A percentile compares a stretch with the other conserved stretches of the same genome.
Evolutionary conservation across 2,329 filamentous ascomycete genomes (phyloP).

Genomic region (Alternaria triticina): DNA sequence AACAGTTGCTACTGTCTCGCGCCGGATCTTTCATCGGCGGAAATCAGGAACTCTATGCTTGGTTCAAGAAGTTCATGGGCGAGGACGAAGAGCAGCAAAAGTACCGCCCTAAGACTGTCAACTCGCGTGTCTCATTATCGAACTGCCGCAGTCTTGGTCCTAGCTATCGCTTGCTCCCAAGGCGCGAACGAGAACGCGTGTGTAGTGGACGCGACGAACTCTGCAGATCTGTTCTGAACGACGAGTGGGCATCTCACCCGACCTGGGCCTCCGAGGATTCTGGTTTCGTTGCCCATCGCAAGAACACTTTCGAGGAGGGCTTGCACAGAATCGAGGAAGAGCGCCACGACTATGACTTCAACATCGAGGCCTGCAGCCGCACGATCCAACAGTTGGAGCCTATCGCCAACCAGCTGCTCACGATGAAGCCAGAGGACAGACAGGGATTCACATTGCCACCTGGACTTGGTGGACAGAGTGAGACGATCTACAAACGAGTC

Average conservation of each 20-base stretch:
- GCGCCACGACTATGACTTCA: conserved; percentile 97
- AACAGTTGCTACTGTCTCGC: conserved; percentile 80
- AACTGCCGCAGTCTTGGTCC: conserved; percentile 96
- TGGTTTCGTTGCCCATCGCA: conserved; percentile 95
- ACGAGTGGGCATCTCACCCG: conserved; percentile 97
- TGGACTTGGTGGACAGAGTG: conserved; percentile 88
- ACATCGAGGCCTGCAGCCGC: conserved; percentile 92
- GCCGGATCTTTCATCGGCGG: conserved; percentile 85
- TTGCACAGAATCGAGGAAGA: conserved; percentile 97
- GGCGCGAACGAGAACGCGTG: conserved; percentile 85
- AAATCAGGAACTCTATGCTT: conserved; percentile 86
- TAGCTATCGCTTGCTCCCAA: conserved; percentile 91
- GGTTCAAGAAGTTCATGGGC: conserved; percentile 84
- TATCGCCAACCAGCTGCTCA: conserved; percentile 86
- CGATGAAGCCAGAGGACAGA: conserved; percentile 74
- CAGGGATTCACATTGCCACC: conserved; percentile 78
- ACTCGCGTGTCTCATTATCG: conserved; percentile 85
- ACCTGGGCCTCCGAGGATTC: conserved; percentile 99
- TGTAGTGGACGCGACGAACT: conserved; percentile 96
- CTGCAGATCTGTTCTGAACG: conserved; percentile 90
- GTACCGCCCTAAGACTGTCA: conserved; percentile 68
- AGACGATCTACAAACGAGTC: conserved; percentile 95
- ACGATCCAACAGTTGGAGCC: conserved; percentile 97
- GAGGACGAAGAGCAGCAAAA: conserved; percentile 67
- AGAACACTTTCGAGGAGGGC: conserved; percentile 93